Evolutionary conservation across 2,329 filamentous ascomycete genomes (phyloP).

Genomic region (Arthrobotrys iridis): DNA sequence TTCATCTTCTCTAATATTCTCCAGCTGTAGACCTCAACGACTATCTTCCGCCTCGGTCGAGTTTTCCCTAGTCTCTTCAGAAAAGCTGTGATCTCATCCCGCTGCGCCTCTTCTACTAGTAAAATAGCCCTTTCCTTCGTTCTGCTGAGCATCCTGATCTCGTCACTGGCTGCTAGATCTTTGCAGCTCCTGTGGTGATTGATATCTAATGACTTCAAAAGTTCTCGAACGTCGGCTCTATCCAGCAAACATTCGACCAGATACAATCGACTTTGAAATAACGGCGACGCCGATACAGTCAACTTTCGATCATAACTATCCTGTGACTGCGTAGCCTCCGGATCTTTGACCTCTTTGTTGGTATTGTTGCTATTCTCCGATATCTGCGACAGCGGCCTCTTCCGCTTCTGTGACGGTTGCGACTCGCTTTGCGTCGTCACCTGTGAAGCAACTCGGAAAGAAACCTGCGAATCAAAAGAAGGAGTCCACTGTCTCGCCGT

Average conservation of each 20-base stretch:
- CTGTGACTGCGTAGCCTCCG: conserved; percentile 1
- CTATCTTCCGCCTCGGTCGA: conserved; percentile 5
- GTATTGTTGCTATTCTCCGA: conserved; percentile 11
- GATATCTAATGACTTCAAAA: conserved; percentile 24
- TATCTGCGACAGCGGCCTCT: conserved; percentile 41
- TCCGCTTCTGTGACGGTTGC: neutral
- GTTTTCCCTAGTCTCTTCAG: conserved; percentile 4
- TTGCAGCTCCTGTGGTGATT: conserved; percentile 22
- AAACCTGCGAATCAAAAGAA: neutral
- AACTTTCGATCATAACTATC: conserved; percentile 12
- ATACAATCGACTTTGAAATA: conserved; percentile 42
- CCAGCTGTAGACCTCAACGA: conserved; percentile 50
- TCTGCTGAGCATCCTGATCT: neutral
- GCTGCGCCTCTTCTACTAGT: conserved; percentile 38
- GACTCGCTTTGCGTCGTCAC: neutral
- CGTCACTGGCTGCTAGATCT: neutral
- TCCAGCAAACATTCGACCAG: conserved; percentile 43
- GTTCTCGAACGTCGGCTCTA: conserved; percentile 23
- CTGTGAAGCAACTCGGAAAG: conserved; percentile 5
- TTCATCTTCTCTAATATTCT: conserved; percentile 51
- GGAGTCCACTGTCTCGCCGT: conserved; percentile 7
- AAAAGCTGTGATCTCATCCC: conserved; percentile 30
- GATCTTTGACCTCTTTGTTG: conserved; percentile 11
- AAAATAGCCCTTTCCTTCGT: conserved; percentile 25
- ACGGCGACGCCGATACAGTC: conserved; percentile 13